These are phyloP conservation scores for Celoporthe dispersa DNA, from an alignment of 2,329 filamentous ascomycete genomes.

Conservation along the genomic window DNA sequence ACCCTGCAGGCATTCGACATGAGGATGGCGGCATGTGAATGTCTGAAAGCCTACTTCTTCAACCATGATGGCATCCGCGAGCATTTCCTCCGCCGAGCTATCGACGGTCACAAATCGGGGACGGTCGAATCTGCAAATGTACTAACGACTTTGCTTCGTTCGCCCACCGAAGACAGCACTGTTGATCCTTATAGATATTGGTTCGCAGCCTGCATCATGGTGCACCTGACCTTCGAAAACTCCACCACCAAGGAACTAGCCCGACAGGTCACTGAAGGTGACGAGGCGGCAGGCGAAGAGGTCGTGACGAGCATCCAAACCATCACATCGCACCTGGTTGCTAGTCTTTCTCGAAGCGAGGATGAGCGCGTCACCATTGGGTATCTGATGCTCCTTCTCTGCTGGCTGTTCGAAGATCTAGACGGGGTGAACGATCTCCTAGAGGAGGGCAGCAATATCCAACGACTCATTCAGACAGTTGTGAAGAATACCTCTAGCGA, in stretches of 20 bases:
- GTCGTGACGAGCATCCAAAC: conserved; percentile 93
- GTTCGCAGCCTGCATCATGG: conserved; percentile 85
- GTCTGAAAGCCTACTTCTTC: conserved; percentile 89
- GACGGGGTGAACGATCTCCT: conserved; percentile 93
- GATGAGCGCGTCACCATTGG: conserved; percentile 81
- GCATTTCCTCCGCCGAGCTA: conserved; percentile 86
- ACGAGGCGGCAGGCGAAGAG: conserved; percentile 88
- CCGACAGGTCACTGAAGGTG: conserved; percentile 85
- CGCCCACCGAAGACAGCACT: conserved; percentile 62
- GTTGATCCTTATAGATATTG: conserved; percentile 85
- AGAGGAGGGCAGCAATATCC: conserved; percentile 88
- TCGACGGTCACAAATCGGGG: conserved; percentile 80
- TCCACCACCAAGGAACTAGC: conserved; percentile 77
- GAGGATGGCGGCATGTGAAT: conserved; percentile 83
- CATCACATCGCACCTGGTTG: conserved; percentile 83
- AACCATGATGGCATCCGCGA: conserved; percentile 79
- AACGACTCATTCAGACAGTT: conserved; percentile 78
- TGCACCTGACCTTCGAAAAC: conserved; percentile 84
- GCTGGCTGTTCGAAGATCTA: conserved; percentile 91
- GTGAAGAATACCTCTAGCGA: conserved; percentile 65
- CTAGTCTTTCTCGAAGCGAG: conserved; percentile 73
- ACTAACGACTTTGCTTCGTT: conserved; percentile 77
- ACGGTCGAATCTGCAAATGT: conserved; percentile 87
- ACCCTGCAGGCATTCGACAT: conserved; percentile 74
- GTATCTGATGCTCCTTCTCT: conserved; percentile 85